Percentiles rank a stretch among this genome's conserved stretches.
Evolutionary conservation across 805 yeast genomes (phyloP).

Genomic region (Komagataella populi): DNA sequence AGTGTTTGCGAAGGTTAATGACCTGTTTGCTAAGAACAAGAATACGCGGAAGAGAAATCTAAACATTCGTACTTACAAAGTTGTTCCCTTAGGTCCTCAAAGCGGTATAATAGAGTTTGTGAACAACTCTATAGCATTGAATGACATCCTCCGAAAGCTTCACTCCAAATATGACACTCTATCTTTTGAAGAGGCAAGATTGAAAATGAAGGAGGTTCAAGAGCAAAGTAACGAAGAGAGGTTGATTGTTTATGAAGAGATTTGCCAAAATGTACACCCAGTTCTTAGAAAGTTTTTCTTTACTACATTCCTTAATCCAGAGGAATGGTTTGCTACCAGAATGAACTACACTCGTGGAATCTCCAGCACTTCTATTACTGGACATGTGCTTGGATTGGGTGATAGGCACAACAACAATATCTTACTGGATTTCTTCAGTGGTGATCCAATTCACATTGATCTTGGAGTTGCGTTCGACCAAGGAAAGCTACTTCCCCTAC

Average conservation of each 20-base stretch:
- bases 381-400: slow-evolving; percentile 82
- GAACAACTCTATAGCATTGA: slow-evolving; percentile 54
- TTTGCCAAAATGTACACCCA: slow-evolving; percentile 45
- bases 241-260: slow-evolving; percentile 27
- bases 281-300: slow-evolving; percentile 60
- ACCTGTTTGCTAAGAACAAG: slow-evolving; percentile 39
- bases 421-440: slow-evolving; percentile 62
- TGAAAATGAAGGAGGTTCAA: slow-evolving; percentile 47
- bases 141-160: slow-evolving; percentile 50
- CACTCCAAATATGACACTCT: slow-evolving; percentile 40
- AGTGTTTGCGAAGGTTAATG: slow-evolving; percentile 79
- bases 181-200: slow-evolving; percentile 44
- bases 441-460: slow-evolving; percentile 94
- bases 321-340: slow-evolving; percentile 60
- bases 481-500: slow-evolving; percentile 71
- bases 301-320: slow-evolving; percentile 49
- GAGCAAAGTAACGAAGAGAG: slow-evolving; percentile 27
- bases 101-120: slow-evolving; percentile 91
- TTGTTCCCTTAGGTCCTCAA: slow-evolving; percentile 77
- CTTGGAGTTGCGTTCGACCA: slow-evolving; percentile 95
- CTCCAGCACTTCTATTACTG: slow-evolving; percentile 79
- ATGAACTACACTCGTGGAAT: slow-evolving; percentile 59
- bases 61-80: slow-evolving; percentile 71
- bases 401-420: slow-evolving; percentile 92
- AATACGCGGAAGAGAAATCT: slow-evolving; percentile 45